Evolutionary conservation across 768 basidiomycete species (phyloP), one percentile per base, ranked within the genome.

Genomic region (Termitomyces bulborhizus): DNA sequence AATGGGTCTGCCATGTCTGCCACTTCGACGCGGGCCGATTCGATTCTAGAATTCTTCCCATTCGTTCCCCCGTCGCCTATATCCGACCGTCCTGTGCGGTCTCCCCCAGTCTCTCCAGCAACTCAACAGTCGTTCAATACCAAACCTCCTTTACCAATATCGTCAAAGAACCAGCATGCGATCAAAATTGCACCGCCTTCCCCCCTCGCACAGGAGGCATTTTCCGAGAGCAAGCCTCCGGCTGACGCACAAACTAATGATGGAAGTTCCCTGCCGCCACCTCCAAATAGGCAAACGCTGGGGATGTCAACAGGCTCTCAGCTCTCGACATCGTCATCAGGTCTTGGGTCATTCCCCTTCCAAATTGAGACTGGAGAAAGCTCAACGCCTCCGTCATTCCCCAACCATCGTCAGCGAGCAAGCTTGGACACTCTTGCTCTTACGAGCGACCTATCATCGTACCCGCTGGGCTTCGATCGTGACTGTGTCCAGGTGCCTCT

Each of bases 21-120:
- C 12, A 73, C 86, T 13, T 87, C 87, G 9, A 86, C 86, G 3
- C 80, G 81, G 47, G 88, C 89, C 27, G 90, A 93, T 65, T 92
- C 90, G 3, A 90, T 93, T 60, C 76, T 93, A 27, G 90, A 91
- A 68, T 85, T 83, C 13, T 93, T 93, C 76, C 89, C 88, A 36
- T 92, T 93, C 66, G 90, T 93, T 8, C 91, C 91, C 24, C 91
- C 91, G 1, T 91, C 90, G 7, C 91, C 91, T 6, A 91, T 93
- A 56, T 90, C 89, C n/a, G 83, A 88, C 60, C 77, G 86, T 51
- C 90, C 89, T 9, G 73, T 84, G 62, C 77, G 88, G 57, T 84
- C 87, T 3, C 88, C 88, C 5, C 86, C 86, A 37, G 82, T 83
- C 54, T 90, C 89, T 9, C 88, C 90, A 7, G 73, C 88, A 18